A percentile compares a stretch with the other conserved stretches of the same genome.
phyloP scores from a whole-genome alignment of 2,329 filamentous ascomycete genomes.

The Pseudocercospora musae region DNA sequence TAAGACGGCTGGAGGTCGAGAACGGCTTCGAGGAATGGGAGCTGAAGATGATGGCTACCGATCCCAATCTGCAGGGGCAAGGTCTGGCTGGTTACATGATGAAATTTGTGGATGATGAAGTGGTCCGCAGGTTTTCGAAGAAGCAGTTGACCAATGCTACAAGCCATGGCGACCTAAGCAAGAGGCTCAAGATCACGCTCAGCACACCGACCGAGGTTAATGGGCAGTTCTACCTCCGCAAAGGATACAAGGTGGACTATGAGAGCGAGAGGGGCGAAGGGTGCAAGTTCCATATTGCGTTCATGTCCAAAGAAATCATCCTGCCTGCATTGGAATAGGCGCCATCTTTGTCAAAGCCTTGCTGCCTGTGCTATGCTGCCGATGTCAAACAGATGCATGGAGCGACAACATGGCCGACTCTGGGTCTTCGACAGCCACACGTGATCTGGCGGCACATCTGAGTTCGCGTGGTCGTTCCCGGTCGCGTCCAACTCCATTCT shows the following conservation, averaged over 20 bases:
- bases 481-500: not conserved
- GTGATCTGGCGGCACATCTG: not conserved
- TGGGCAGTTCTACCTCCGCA: slow-evolving; percentile 13
- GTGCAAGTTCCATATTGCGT: slow-evolving; percentile 16
- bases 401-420: not conserved
- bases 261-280: slow-evolving; percentile 15
- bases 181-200: slow-evolving; percentile 14
- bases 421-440: not conserved
- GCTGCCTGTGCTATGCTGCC: too few relatives aligned
- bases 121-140: slow-evolving; percentile 3
- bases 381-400: too few relatives aligned
- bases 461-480: too few relatives aligned
- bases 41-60: slow-evolving; percentile 16
- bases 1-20: slow-evolving; percentile 4
- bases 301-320: slow-evolving; percentile 14
- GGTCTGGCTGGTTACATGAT: slow-evolving; percentile 18
- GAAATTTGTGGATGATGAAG: slow-evolving; percentile 10
- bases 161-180: not conserved
- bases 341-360: not conserved
- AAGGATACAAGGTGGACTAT: slow-evolving; percentile 17
- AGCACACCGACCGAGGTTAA: slow-evolving; percentile 16
- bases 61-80: slow-evolving; percentile 9
- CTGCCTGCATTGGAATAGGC: not conserved
- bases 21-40: slow-evolving; percentile 19
- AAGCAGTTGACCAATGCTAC: not conserved